Evolutionary conservation across 345 rosid species (phyloP).

Genomic region (Abelmoschus esculentus): DNA sequence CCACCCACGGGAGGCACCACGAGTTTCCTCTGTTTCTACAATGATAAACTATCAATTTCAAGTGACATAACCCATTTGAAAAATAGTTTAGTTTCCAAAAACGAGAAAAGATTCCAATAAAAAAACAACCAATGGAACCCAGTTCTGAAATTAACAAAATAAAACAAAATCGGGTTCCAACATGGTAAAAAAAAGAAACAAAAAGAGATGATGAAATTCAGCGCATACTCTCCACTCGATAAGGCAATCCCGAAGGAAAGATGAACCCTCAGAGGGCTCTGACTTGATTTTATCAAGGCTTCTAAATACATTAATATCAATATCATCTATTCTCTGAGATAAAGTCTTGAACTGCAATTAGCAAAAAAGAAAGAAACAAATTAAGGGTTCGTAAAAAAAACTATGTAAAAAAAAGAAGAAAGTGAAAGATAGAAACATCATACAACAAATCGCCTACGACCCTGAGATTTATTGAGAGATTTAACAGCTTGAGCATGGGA

Average conservation of each 20-base stretch:
- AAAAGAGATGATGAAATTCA: neutral
- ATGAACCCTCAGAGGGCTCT: constrained; percentile 72
- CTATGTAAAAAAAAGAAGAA: neutral
- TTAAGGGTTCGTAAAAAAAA: neutral
- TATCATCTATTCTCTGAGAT: constrained; percentile 59
- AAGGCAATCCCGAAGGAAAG: constrained; percentile 74
- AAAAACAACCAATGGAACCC: neutral
- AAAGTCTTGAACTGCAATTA: constrained; percentile 63
- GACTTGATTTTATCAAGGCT: constrained; percentile 58
- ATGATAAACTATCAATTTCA: neutral
- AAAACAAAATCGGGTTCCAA: neutral
- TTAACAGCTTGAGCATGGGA: constrained; percentile 71
- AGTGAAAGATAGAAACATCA: constrained; percentile 3
- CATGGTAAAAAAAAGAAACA: neutral
- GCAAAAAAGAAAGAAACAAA: neutral
- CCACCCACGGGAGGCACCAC: neutral
- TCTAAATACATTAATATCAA: constrained; percentile 60
- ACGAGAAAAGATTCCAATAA: neutral
- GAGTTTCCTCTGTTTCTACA: neutral
- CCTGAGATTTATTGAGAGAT: constrained; percentile 66
- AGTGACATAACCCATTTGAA: neutral
- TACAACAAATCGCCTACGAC: constrained; percentile 71
- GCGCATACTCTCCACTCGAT: constrained; percentile 79
- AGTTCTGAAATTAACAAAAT: neutral
- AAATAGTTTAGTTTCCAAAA: neutral